Evolutionary conservation across 2,329 filamentous ascomycete genomes (phyloP).

Genomic region (Apiospora phragmitis): DNA sequence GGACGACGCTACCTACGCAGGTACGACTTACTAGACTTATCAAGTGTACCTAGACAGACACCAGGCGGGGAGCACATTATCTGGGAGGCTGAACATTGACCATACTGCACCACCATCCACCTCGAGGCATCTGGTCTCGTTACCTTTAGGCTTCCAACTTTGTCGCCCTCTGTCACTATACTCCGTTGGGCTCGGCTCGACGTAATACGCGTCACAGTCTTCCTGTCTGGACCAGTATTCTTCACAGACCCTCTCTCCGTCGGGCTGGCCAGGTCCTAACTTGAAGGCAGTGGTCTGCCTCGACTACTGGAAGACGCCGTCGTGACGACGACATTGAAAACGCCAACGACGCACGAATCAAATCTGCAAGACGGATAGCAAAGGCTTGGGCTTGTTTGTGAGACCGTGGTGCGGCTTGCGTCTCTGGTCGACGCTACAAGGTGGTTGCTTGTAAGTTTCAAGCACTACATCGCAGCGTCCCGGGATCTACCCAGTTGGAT

Average conservation of each 20-base stretch:
- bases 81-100: neutral
- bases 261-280: neutral
- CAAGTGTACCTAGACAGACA: neutral
- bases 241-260: neutral
- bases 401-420: conserved; percentile 44
- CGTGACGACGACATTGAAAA: neutral
- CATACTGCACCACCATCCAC: neutral
- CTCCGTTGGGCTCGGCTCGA: neutral
- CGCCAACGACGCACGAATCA: conserved; percentile 7
- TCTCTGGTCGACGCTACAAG: conserved; percentile 39
- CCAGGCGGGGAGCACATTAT: neutral
- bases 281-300: neutral
- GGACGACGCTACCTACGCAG: conserved; percentile 5
- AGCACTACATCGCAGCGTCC: conserved; percentile 36
- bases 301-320: conserved; percentile 4
- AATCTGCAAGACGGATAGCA: conserved; percentile 49
- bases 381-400: conserved; percentile 33
- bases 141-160: conserved; percentile 14
- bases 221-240: neutral
- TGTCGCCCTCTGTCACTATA: neutral
- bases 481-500: conserved; percentile 41
- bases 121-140: neutral
- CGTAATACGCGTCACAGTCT: conserved; percentile 6
- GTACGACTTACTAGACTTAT: conserved; percentile 5
- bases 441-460: conserved; percentile 42